Conservation (phyloP, 164 flowering plant genomes). For the Cinnamomum chago region DNA sequence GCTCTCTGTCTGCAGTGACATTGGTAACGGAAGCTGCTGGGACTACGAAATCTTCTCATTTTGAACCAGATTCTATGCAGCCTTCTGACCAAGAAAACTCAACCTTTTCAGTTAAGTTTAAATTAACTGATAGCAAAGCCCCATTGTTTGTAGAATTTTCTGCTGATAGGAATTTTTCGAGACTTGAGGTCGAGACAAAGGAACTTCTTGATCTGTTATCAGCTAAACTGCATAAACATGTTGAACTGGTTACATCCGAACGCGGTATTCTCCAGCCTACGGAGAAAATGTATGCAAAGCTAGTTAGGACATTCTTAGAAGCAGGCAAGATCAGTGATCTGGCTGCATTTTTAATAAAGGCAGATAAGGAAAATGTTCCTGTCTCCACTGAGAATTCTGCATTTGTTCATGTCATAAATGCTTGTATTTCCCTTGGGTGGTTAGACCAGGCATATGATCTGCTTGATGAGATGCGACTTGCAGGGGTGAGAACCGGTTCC, state of each 20-base stretch:
- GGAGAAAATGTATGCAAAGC: slow-evolving; percentile 59
- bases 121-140: slow-evolving; percentile 11
- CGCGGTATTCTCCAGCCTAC: slow-evolving; percentile 85
- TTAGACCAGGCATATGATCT: slow-evolving; percentile 88
- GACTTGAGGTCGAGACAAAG: slow-evolving; percentile 61
- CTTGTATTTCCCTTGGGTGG: slow-evolving; percentile 82
- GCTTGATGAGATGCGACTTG: slow-evolving; percentile 81
- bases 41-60: slow-evolving; percentile 16
- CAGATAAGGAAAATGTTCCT: slow-evolving; percentile 65
- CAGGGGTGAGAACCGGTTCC: slow-evolving; percentile 62
- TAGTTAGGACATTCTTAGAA: slow-evolving; percentile 77
- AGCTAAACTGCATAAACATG: slow-evolving; percentile 47
- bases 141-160: slow-evolving; percentile 52
- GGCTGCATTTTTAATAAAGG: slow-evolving; percentile 68
- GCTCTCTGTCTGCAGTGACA: slow-evolving; percentile 57
- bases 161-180: slow-evolving; percentile 40
- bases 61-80: slow-evolving; percentile 15
- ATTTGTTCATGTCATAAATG: slow-evolving; percentile 65
- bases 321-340: slow-evolving; percentile 66
- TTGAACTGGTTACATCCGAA: slow-evolving; percentile 62
- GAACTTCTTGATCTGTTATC: slow-evolving; percentile 38
- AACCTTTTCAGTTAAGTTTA: slow-evolving; percentile 11
- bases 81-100: slow-evolving; percentile 7
- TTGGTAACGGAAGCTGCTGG: slow-evolving; percentile 29
- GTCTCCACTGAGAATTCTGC: slow-evolving; percentile 61